Percentiles rank a stretch among this genome's conserved stretches.
These are phyloP conservation scores for Psilocybe sp. DNA, from an alignment of 768 basidiomycete genomes.

Conservation along the genomic window DNA sequence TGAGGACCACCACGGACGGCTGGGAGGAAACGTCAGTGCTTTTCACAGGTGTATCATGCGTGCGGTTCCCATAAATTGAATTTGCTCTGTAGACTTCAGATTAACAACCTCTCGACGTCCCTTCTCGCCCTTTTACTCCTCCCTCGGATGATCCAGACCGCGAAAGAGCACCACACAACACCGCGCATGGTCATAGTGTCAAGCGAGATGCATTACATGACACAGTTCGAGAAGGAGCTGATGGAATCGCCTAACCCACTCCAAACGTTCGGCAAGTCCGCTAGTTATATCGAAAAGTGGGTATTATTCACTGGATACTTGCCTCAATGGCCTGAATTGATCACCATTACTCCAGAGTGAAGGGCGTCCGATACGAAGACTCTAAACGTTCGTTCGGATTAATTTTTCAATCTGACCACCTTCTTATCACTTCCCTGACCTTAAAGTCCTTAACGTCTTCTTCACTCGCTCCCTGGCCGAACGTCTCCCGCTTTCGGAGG, in stretches of 20 bases:
- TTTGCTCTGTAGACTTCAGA: slow-evolving; percentile 34
- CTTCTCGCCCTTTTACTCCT: slow-evolving; percentile 39
- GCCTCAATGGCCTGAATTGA: neutral
- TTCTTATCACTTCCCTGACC: too few species aligned
- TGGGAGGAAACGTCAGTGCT: slow-evolving; percentile 40
- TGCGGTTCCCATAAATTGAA: neutral
- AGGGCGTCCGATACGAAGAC: slow-evolving; percentile 22
- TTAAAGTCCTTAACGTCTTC: slow-evolving; percentile 37
- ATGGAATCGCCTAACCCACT: slow-evolving; percentile 24
- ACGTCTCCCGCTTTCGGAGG: slow-evolving; percentile 13
- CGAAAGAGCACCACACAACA: slow-evolving; percentile 21
- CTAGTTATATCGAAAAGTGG: neutral
- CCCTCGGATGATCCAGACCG: slow-evolving; percentile 37
- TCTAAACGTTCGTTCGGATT: slow-evolving; percentile 31
- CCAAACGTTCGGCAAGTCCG: slow-evolving; percentile 17
- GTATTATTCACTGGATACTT: neutral
- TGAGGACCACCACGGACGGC: slow-evolving; percentile 33
- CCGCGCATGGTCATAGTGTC: slow-evolving; percentile 39
- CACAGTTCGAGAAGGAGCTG: slow-evolving; percentile 19
- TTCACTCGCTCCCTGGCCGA: slow-evolving; percentile 34
- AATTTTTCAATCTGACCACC: neutral
- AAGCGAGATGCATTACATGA: slow-evolving; percentile 39
- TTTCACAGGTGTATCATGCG: slow-evolving; percentile 1
- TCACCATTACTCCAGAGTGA: neutral
- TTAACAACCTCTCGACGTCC: slow-evolving; percentile 40